Evolutionary conservation across 2,329 filamentous ascomycete genomes (phyloP), one percentile per base, ranked within the genome.

Genomic region (Penicillium hordei): DNA sequence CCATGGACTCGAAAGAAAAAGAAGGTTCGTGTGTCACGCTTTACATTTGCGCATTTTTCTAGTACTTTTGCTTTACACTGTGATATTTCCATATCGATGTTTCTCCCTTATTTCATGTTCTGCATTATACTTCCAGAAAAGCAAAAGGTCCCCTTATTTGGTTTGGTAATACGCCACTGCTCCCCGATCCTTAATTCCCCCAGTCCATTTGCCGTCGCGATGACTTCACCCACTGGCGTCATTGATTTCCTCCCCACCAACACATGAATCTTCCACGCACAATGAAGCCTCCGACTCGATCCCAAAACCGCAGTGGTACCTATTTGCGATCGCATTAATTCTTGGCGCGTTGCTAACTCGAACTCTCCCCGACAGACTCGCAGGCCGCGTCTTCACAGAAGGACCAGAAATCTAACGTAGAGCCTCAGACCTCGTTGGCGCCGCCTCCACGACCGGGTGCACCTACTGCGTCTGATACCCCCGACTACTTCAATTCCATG

Each of bases 401-500:
- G 60, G 71, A 75, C n/a, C 61, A 62, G 21, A 74, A 76, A 56
- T 66, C 70, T 19, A 69, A 84, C 80, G 79, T 80, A 74, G 86
- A 88, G 71, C 74, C 78, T 54, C 79, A 85, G 69, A 86, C 85
- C 76, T 85, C 87, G 55, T 82, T 91, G 70, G 86, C 87, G 65
- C 88, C 88, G 65, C 88, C 89, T 55, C 88, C 88, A 58, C 87
- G 87, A 75, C 78, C 78, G 54, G 72, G 73, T 51, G 68, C 67
- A 48, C 84, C 86, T 55, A 78, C 78, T 62, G 76, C 79, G 58
- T 75, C 77, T 55, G 82, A 86, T 66, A 84, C 84, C 9, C 82
- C 86, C 46, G 88, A 91, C 70, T 91, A 89, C 76, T 91, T 91
- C 74, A 83, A 83, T 52, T 81, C 79, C 58, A 80, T 83, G 61